Evolutionary conservation across 192 early-diverging fungal genomes (phyloP).

Genomic region (Backusella tuberculispora): DNA sequence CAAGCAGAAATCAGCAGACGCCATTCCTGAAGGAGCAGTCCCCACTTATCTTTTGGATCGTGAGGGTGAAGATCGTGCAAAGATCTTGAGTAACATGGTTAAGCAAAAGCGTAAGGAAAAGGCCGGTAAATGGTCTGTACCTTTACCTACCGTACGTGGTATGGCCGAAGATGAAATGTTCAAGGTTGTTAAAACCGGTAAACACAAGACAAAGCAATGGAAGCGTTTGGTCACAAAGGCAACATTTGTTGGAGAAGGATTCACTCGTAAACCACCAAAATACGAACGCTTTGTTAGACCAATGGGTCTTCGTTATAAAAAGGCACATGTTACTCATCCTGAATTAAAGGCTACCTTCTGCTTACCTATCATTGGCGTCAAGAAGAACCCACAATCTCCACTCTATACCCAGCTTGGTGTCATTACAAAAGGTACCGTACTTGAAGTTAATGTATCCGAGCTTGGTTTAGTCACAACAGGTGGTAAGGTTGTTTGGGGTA

Average conservation of each 20-base stretch:
- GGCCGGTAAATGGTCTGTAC: constrained; percentile 97
- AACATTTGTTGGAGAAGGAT: constrained; percentile 98
- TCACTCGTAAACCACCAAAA: constrained; percentile 98
- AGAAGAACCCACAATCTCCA: constrained; percentile 97
- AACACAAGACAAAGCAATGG: constrained; percentile 93
- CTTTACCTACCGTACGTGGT: constrained; percentile 96
- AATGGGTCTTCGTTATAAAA: constrained; percentile 97
- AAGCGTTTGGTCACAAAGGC: constrained; percentile 99
- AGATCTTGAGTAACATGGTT: constrained; percentile 98
- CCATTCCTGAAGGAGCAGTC: constrained; percentile 94
- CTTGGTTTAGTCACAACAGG: constrained; percentile 94
- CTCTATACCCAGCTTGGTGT: constrained; percentile 98
- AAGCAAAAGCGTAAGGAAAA: constrained; percentile 99
- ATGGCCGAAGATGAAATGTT: constrained; percentile 99
- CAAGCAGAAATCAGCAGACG: constrained; percentile 91
- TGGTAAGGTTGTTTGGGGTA: constrained; percentile 99
- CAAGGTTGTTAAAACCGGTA: constrained; percentile 95
- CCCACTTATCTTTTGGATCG: constrained; percentile 98
- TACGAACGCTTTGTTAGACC: constrained; percentile 98
- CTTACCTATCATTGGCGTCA: constrained; percentile 95
- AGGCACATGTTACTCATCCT: constrained; percentile 98
- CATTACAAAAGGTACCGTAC: constrained; percentile 97
- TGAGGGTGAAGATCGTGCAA: constrained; percentile 95
- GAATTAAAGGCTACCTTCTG: constrained; percentile 97
- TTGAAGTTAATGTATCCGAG: constrained; percentile 88